Percentiles rank a stretch among this genome's conserved stretches.
Conservation (phyloP, 164 flowering plant genomes). For the Berberis vulgaris region DNA sequence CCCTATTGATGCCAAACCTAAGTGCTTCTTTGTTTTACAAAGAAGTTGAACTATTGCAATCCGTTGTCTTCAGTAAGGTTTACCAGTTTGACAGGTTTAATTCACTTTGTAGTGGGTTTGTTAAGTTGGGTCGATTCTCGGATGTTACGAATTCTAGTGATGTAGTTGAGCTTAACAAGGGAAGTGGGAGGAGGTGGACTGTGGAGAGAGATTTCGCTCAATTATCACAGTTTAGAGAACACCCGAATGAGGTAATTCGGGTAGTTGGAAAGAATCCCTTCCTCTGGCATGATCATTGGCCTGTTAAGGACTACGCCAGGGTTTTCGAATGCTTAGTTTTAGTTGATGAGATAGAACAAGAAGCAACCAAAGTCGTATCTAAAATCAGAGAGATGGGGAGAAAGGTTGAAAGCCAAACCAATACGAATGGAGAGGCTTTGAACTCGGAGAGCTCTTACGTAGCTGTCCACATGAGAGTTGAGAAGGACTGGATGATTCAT, state of each 20-base stretch:
- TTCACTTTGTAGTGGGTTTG: constrained; percentile 71
- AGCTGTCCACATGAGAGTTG: constrained; percentile 97
- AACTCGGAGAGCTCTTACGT: constrained; percentile 25
- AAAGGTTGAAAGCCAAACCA: constrained; percentile 11
- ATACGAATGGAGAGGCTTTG: constrained; percentile 2
- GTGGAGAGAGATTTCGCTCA: constrained; percentile 72
- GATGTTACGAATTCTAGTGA: constrained; percentile 38
- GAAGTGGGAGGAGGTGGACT: constrained; percentile 95
- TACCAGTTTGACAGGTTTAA: constrained; percentile 70
- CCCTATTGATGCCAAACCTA: constrained; percentile 84
- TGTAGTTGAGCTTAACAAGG: constrained; percentile 51
- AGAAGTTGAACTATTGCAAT: constrained; percentile 67
- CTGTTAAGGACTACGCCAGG: constrained; percentile 75
- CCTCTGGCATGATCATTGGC: constrained; percentile 99
- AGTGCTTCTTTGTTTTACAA: constrained; percentile 95
- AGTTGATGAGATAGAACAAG: constrained; percentile 64
- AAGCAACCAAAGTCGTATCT: constrained; percentile 63
- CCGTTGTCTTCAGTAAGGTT: constrained; percentile 74
- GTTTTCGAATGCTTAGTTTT: constrained; percentile 76
- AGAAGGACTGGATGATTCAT: constrained; percentile 99
- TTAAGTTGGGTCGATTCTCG: constrained; percentile 51
- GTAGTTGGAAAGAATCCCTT: constrained; percentile 88
- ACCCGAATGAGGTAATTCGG: constrained; percentile 47
- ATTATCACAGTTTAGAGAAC: constrained; percentile 34
- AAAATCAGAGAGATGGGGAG: constrained; percentile 54